phyloP scores from a whole-genome alignment of 2,329 filamentous ascomycete genomes.

The Cladosporium sp. region DNA sequence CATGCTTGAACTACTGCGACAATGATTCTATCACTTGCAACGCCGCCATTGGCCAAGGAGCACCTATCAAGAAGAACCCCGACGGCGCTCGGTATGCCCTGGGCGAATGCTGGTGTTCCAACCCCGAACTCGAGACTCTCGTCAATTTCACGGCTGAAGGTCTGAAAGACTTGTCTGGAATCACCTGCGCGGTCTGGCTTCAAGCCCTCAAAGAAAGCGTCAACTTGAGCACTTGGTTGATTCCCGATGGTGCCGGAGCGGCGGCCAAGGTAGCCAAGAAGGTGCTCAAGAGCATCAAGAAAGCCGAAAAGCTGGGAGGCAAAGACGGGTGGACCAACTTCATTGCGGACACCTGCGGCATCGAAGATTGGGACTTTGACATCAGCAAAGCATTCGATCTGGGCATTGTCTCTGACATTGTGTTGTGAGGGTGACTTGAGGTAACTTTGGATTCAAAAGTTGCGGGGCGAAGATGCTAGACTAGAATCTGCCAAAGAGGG shows the following conservation, averaged over 20 bases:
- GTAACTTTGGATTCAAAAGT: too few relatives aligned
- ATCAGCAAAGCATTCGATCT: slow-evolving; percentile 8
- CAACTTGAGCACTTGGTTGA: not conserved
- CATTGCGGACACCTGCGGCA: not conserved
- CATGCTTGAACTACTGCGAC: slow-evolving; percentile 3
- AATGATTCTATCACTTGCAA: not conserved
- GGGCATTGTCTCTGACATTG: too few relatives aligned
- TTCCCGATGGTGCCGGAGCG: not conserved
- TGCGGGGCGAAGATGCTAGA: too few relatives aligned
- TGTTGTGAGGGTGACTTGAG: too few relatives aligned
- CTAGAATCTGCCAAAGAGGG: too few relatives aligned
- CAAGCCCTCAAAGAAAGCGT: slow-evolving; percentile 1
- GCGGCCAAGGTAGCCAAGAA: slow-evolving; percentile 7
- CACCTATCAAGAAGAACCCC: not conserved
- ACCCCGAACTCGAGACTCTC: not conserved
- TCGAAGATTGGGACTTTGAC: slow-evolving; percentile 8
- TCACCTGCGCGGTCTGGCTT: slow-evolving; percentile 8
- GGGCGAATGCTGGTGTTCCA: slow-evolving; percentile 3
- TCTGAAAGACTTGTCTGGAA: not conserved
- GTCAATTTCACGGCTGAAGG: slow-evolving; percentile 4
- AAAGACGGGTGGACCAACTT: slow-evolving; percentile 2
- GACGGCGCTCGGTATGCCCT: slow-evolving; percentile 1
- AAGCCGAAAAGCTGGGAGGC: slow-evolving; percentile 3
- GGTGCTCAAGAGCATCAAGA: not conserved
- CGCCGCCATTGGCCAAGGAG: not conserved